Evolutionary conservation across 345 rosid species (phyloP).

Genomic region (Populus pruinosa): DNA sequence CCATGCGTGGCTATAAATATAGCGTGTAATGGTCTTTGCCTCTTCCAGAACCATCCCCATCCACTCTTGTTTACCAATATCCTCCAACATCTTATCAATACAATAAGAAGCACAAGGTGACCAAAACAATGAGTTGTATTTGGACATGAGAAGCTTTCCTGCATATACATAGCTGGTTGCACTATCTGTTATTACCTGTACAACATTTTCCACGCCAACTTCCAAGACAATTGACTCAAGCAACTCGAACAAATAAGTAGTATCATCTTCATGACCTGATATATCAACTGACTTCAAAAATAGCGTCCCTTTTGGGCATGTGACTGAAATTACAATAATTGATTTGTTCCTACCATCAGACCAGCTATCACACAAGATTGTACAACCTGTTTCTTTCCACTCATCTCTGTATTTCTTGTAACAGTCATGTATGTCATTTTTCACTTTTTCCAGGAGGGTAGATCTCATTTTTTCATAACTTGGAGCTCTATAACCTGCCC

Average conservation of each 20-base stretch:
- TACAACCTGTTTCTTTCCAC: constrained; percentile 30
- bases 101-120: constrained; percentile 29
- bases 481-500: constrained; percentile 25
- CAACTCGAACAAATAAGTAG: constrained; percentile 26
- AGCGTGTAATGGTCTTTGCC: constrained; percentile 15
- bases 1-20: constrained; percentile 21
- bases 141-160: constrained; percentile 29
- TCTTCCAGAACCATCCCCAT: constrained; percentile 19
- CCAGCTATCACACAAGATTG: constrained; percentile 26
- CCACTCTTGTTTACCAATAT: constrained; percentile 24
- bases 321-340: constrained; percentile 16
- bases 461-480: constrained; percentile 24
- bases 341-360: constrained; percentile 20
- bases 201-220: constrained; percentile 24
- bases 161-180: constrained; percentile 18
- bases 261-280: constrained; percentile 29
- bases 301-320: constrained; percentile 24
- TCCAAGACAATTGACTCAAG: constrained; percentile 26
- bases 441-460: constrained; percentile 18
- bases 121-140: constrained; percentile 28
- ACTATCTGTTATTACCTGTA: constrained; percentile 24
- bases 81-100: constrained; percentile 29
- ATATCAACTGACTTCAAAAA: constrained; percentile 29
- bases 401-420: constrained; percentile 23
- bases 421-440: constrained; percentile 17